Conservation (phyloP, 805 yeast species). For the Candida ipomoeae region DNA sequence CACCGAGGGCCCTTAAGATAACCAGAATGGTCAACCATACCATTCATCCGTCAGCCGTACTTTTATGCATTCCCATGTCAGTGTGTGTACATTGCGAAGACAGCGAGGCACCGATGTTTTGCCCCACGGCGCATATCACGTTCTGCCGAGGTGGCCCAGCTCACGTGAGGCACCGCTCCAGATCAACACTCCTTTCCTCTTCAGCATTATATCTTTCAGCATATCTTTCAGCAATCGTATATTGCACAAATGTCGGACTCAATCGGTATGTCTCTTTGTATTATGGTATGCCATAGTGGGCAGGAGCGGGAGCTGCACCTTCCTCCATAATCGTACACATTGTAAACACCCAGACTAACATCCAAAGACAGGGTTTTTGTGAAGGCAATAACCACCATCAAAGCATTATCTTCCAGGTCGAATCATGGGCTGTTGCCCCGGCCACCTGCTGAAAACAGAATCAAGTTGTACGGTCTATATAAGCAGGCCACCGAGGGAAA, state of each 20-base stretch:
- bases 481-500: constrained; percentile 90
- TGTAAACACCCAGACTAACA: constrained; percentile 17
- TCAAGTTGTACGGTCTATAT: constrained; percentile 72
- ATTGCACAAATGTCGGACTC: constrained; percentile 44
- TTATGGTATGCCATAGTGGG: not conserved
- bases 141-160: constrained; percentile 4
- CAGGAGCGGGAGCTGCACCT: not conserved
- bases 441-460: constrained; percentile 69
- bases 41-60: not conserved
- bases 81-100: not conserved
- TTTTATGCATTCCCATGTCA: not conserved
- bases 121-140: constrained; percentile 5
- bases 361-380: constrained; percentile 67
- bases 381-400: constrained; percentile 76
- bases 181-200: not conserved
- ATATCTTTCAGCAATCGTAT: not conserved
- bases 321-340: not conserved
- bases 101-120: constrained; percentile 3
- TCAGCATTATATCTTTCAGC: not conserved
- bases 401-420: constrained; percentile 63
- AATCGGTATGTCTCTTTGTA: constrained; percentile 30
- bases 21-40: not conserved
- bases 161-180: not conserved
- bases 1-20: no score
- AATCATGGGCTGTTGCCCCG: constrained; percentile 63